These are phyloP conservation scores for Umbelopsis ramanniana DNA, from an alignment of 192 early-diverging fungal species.

Conservation along the genomic window DNA sequence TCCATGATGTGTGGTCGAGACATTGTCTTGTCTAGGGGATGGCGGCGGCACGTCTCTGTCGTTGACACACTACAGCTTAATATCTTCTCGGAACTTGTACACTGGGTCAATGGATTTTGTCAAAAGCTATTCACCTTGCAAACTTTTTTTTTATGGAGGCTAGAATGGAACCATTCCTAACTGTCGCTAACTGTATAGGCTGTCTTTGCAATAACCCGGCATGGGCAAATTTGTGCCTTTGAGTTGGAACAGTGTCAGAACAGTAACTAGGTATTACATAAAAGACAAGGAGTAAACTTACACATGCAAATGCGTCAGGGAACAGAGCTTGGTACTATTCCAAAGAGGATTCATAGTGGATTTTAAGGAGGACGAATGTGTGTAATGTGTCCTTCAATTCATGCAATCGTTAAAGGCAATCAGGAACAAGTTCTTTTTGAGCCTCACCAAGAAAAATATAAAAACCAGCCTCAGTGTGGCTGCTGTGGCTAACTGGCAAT, in stretches of 20 bases:
- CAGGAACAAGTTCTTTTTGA: not conserved
- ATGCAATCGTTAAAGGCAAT: not conserved
- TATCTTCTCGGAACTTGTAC: not conserved
- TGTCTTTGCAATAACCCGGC: not conserved
- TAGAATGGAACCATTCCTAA: not conserved
- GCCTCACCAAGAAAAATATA: not conserved
- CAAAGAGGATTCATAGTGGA: not conserved
- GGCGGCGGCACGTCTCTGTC: not conserved
- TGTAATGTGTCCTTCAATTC: not conserved
- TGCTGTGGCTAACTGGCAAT: not conserved
- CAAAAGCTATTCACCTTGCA: not conserved
- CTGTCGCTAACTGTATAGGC: not conserved
- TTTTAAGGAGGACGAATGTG: not conserved
- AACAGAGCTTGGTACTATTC: no score
- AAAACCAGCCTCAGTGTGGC: conserved; percentile 7
- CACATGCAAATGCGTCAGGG: not conserved
- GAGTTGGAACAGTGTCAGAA: not conserved
- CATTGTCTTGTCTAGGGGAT: not conserved
- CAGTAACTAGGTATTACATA: no score
- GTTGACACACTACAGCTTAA: not conserved
- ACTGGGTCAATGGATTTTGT: not conserved
- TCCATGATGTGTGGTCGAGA: conserved; percentile 37
- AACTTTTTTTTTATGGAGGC: not conserved
- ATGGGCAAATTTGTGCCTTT: not conserved
- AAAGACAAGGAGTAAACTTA: not conserved